Conservation (phyloP, 441 rosid genomes). For the Populus trichocarpa region DNA sequence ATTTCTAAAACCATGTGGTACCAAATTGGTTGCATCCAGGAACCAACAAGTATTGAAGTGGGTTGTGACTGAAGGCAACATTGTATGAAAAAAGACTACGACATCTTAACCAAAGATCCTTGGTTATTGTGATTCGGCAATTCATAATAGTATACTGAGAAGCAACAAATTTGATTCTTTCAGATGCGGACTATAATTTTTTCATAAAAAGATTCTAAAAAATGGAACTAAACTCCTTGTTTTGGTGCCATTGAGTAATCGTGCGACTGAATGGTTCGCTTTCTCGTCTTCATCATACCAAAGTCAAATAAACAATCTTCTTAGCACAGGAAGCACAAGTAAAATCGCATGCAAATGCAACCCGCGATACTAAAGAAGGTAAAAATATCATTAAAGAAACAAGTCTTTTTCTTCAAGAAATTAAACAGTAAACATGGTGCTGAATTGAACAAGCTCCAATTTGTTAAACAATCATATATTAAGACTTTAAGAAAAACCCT, state of each 20-base stretch:
- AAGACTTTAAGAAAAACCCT: not conserved
- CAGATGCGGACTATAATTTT: not conserved
- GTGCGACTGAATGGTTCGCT: not conserved
- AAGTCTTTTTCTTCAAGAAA: not conserved
- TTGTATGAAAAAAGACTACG: not conserved
- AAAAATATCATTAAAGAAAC: not conserved
- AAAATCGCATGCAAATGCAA: not conserved
- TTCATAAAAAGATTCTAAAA: not conserved
- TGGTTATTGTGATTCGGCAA: not conserved
- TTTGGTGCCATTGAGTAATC: not conserved
- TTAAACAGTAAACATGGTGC: not conserved
- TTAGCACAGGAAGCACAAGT: not conserved
- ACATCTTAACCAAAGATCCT: not conserved
- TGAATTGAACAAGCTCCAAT: not conserved
- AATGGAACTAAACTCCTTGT: not conserved
- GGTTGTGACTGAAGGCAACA: not conserved
- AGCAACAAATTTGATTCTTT: not conserved
- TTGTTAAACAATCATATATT: not conserved
- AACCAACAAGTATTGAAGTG: not conserved
- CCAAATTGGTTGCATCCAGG: not conserved
- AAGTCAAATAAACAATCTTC: not conserved
- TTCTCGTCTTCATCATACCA: not conserved
- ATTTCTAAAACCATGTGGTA: not conserved
- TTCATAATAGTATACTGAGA: no score
- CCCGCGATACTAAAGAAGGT: not conserved